Evolutionary conservation across 2,329 filamentous ascomycete genomes (phyloP).

Genomic region (Westerdykella sp.): DNA sequence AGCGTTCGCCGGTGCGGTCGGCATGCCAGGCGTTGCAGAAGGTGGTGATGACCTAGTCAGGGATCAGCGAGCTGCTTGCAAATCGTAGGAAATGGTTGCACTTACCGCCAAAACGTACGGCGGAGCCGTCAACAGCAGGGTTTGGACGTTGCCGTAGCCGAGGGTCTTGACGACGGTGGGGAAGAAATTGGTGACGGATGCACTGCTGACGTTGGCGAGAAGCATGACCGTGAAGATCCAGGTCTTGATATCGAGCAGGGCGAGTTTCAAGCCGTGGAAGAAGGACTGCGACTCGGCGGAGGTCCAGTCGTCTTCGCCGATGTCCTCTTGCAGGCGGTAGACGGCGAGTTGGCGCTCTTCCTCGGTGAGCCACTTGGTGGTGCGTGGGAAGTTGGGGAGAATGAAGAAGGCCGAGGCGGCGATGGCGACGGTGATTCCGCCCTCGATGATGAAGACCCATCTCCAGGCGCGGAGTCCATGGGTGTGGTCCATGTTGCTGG

Average conservation of each 20-base stretch:
- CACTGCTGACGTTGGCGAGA: slow-evolving; percentile 37
- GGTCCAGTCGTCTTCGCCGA: slow-evolving; percentile 38
- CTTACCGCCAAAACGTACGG: slow-evolving; percentile 42
- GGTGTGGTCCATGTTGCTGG: slow-evolving; percentile 55
- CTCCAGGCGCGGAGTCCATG: slow-evolving; percentile 57
- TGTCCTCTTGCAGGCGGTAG: slow-evolving; percentile 34
- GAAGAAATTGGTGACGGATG: slow-evolving; percentile 48
- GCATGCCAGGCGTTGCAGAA: slow-evolving; percentile 64
- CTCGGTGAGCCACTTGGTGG: slow-evolving; percentile 35
- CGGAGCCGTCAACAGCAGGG: slow-evolving; percentile 45
- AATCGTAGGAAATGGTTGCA: slow-evolving; percentile 40
- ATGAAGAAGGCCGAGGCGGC: slow-evolving; percentile 54
- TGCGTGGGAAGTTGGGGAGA: slow-evolving; percentile 61
- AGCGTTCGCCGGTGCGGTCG: slow-evolving; percentile 64
- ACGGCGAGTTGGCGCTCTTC: slow-evolving; percentile 36
- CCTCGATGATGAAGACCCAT: slow-evolving; percentile 67
- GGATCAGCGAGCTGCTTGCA: slow-evolving; percentile 45
- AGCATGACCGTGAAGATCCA: slow-evolving; percentile 37
- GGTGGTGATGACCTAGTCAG: slow-evolving; percentile 51
- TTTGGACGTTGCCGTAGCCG: slow-evolving; percentile 50
- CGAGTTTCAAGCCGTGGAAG: slow-evolving; percentile 38
- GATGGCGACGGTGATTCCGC: slow-evolving; percentile 56
- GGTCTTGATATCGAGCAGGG: slow-evolving; percentile 36
- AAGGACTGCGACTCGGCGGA: slow-evolving; percentile 32
- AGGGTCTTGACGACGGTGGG: slow-evolving; percentile 58